A percentile compares a stretch with the other conserved stretches of the same genome.
Evolutionary conservation across 208 protist species (phyloP).

Genomic region (Crithidia sp.): DNA sequence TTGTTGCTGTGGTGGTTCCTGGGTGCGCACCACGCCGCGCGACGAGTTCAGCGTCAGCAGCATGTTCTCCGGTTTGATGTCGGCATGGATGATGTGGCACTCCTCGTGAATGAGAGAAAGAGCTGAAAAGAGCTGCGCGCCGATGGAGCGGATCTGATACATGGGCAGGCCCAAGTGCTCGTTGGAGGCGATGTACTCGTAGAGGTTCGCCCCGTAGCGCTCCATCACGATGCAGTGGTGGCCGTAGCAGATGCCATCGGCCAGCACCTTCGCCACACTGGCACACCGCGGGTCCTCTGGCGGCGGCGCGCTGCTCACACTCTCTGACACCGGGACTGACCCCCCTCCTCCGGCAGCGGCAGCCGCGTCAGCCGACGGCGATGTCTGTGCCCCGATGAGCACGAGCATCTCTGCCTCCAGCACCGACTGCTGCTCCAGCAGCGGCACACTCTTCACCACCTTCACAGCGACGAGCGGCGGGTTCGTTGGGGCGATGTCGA

Average conservation of each 20-base stretch:
- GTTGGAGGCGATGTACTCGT: conserved; percentile 85
- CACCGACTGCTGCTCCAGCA: conserved; percentile 81
- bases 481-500: conserved; percentile 60
- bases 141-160: conserved; percentile 88
- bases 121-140: conserved; percentile 91
- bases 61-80: conserved; percentile 97
- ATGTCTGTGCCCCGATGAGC: conserved; percentile 70
- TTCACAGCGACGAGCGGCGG: conserved; percentile 81
- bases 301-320: conserved; percentile 37
- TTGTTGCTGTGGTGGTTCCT: neutral
- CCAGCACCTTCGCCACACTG: conserved; percentile 71
- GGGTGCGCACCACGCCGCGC: conserved; percentile 24
- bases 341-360: neutral
- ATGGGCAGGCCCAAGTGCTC: conserved; percentile 81
- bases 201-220: conserved; percentile 91
- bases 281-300: conserved; percentile 63
- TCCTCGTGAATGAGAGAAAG: conserved; percentile 90
- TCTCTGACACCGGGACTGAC: neutral
- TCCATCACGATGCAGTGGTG: conserved; percentile 93
- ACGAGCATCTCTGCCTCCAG: conserved; percentile 90
- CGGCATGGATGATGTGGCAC: conserved; percentile 95
- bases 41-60: conserved; percentile 80
- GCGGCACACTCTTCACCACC: conserved; percentile 77
- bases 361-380: neutral
- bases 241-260: conserved; percentile 78